Conservation (phyloP, 495 filamentous ascomycete genomes). For the Penicillium herquei region DNA sequence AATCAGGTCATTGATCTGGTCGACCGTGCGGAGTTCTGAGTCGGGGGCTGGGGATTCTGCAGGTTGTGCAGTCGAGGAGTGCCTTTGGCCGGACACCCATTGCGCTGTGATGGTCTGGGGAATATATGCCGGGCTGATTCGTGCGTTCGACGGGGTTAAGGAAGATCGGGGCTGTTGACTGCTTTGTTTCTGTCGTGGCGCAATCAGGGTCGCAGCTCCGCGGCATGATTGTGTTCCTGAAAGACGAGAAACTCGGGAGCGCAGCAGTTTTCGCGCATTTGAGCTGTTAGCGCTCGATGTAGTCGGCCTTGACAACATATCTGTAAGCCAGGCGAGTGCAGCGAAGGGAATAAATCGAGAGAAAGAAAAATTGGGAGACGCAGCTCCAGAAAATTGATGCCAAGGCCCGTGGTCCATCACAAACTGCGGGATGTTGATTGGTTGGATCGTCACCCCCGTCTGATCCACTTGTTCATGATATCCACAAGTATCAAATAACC, state of each 20-base stretch:
- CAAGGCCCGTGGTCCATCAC: constrained; percentile 27
- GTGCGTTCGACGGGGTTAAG: background rate
- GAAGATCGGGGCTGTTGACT: constrained; percentile 10
- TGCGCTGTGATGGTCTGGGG: background rate
- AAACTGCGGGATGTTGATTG: constrained; percentile 34
- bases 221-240: constrained; percentile 28
- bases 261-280: constrained; percentile 28
- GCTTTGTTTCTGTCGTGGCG: constrained; percentile 16
- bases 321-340: constrained; percentile 14
- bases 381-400: constrained; percentile 34
- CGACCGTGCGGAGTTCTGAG: constrained; percentile 16
- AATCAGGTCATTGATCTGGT: constrained; percentile 35
- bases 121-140: background rate
- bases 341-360: constrained; percentile 5
- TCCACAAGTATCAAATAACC: too few species aligned
- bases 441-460: constrained; percentile 10
- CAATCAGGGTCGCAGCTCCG: constrained; percentile 24
- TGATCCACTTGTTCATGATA: background rate
- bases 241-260: constrained; percentile 17
- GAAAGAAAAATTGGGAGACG: constrained; percentile 16
- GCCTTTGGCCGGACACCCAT: constrained; percentile 15
- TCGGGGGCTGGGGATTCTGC: constrained; percentile 17
- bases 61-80: constrained; percentile 27
- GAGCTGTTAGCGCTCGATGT: constrained; percentile 30
- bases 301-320: constrained; percentile 37